Conservation (phyloP, 116 monocot genomes). For the Iris pallida region DNA sequence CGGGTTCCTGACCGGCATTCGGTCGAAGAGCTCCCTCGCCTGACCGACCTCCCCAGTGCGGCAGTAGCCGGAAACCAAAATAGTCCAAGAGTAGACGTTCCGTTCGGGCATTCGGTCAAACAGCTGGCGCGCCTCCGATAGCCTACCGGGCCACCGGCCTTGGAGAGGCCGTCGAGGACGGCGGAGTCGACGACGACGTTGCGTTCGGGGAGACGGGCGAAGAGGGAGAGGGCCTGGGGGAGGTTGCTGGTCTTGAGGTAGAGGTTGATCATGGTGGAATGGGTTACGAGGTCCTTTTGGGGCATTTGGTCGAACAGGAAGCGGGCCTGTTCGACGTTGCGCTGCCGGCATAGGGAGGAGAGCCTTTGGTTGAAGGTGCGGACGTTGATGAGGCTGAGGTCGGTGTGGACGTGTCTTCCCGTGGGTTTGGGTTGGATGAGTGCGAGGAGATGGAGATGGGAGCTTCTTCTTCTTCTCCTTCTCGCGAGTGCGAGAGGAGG, state of each 20-base stretch:
- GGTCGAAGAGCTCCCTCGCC: constrained; percentile 30
- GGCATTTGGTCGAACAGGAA: constrained; percentile 37
- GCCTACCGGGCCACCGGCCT: constrained; percentile 23
- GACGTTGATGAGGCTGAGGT: background rate
- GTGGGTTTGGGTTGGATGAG: background rate
- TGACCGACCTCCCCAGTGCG: constrained; percentile 7
- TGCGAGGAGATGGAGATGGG: too few relatives aligned
- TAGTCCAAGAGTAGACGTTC: constrained; percentile 47
- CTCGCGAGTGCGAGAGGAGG: too few relatives aligned
- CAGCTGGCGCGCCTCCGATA: constrained; percentile 19
- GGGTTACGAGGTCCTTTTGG: constrained; percentile 26
- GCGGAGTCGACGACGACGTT: constrained; percentile 33
- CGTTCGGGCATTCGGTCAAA: constrained; percentile 29
- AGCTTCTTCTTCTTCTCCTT: too few relatives aligned
- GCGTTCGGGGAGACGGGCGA: constrained; percentile 12
- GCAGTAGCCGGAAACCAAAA: constrained; percentile 36
- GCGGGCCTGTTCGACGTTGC: constrained; percentile 15
- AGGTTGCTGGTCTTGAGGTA: constrained; percentile 25
- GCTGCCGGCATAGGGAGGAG: constrained; percentile 9
- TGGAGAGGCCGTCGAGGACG: constrained; percentile 41
- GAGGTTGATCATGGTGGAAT: constrained; percentile 33
- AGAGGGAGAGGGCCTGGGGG: constrained; percentile 22
- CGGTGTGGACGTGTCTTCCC: background rate
- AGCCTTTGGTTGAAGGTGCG: constrained; percentile 10
- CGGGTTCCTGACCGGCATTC: constrained; percentile 39